A percentile compares a stretch with the other conserved stretches of the same genome.
phyloP scores from a whole-genome alignment of 371 early-diverging fungal species.

The Syncephalastrum monosporum region DNA sequence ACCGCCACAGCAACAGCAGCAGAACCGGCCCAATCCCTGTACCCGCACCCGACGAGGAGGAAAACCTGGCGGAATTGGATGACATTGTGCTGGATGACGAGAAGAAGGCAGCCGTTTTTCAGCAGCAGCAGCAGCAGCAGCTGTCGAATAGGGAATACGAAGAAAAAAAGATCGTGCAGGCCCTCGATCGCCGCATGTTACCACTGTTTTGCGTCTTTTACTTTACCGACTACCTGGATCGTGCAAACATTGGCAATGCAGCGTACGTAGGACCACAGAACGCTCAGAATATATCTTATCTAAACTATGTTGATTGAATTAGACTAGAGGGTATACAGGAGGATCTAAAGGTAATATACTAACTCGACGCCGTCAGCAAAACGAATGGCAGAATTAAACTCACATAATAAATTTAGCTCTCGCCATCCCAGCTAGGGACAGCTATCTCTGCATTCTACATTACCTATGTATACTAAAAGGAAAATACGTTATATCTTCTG shows the following conservation, averaged over 20 bases:
- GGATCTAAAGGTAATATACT: conserved; percentile 15
- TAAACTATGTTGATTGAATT: not conserved
- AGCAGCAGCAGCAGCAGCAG: no score
- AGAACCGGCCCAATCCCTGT: no score
- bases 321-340: conserved; percentile 23
- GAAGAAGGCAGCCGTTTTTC: no score
- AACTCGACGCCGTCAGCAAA: not conserved
- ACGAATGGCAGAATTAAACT: not conserved
- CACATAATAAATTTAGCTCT: conserved; percentile 10
- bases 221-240: conserved; percentile 22
- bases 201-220: conserved; percentile 19
- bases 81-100: no score
- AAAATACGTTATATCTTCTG: not conserved
- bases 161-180: conserved; percentile 11
- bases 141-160: not conserved
- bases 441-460: conserved; percentile 40
- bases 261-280: conserved; percentile 4
- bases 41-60: no score
- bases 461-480: conserved; percentile 32
- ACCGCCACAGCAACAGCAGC: no score
- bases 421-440: conserved; percentile 22
- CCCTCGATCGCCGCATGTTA: conserved; percentile 10
- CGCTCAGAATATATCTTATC: not conserved
- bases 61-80: no score
- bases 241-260: conserved; percentile 27